These are phyloP conservation scores for Penicillium tannophilum DNA, from an alignment of 495 filamentous ascomycete genomes.

Conservation along the genomic window DNA sequence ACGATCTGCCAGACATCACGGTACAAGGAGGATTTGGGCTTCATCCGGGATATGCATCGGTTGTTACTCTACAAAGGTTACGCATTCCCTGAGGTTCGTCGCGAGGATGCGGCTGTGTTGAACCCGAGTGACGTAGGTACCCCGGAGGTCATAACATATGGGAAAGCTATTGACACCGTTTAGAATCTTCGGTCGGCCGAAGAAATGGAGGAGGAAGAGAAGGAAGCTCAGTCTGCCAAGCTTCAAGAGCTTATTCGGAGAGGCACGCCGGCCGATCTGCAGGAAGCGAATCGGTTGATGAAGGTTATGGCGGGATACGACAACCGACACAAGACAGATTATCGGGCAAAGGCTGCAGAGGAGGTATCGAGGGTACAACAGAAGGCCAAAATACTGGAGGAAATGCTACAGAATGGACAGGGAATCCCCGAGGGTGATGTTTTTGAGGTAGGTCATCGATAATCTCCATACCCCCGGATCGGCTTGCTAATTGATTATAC, in stretches of 20 bases:
- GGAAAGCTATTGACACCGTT: slow-evolving; percentile 29
- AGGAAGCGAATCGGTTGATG: slow-evolving; percentile 96
- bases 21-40: slow-evolving; percentile 95
- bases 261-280: slow-evolving; percentile 86
- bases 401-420: slow-evolving; percentile 87
- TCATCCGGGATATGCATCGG: slow-evolving; percentile 97
- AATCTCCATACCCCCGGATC: neutral
- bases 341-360: slow-evolving; percentile 94
- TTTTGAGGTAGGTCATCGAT: slow-evolving; percentile 64
- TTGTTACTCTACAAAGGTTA: slow-evolving; percentile 96
- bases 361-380: slow-evolving; percentile 90
- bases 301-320: slow-evolving; percentile 99
- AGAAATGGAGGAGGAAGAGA: slow-evolving; percentile 98
- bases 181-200: slow-evolving; percentile 95
- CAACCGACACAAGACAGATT: slow-evolving; percentile 92
- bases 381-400: slow-evolving; percentile 89
- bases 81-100: slow-evolving; percentile 84
- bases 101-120: slow-evolving; percentile 94
- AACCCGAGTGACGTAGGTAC: slow-evolving; percentile 92
- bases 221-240: slow-evolving; percentile 92
- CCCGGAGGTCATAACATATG: slow-evolving; percentile 13
- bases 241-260: slow-evolving; percentile 94
- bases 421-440: slow-evolving; percentile 86
- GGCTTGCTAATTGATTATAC: slow-evolving; percentile 6
- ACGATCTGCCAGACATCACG: slow-evolving; percentile 97